Base-by-base conservation (phyloP, 257 asterid genomes). In the Oldenlandia corymbosa region DNA sequence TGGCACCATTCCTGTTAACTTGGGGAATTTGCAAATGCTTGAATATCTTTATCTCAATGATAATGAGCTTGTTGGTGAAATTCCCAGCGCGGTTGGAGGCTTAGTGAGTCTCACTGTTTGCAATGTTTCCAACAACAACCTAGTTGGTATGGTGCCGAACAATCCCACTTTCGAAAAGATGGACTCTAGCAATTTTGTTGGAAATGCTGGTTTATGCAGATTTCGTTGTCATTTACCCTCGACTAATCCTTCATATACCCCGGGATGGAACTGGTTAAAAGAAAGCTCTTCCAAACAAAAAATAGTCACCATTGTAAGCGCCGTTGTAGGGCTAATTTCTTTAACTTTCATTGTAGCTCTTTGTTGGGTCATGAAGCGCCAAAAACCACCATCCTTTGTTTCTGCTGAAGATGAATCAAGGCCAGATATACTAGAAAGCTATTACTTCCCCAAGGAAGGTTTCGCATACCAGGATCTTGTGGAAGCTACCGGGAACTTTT, bases 1-100 rank as follows among this genome's bases (percentile, higher is more conserved):
- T 1, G 97, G 94, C 62, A 64, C 56, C 23, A 83, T 90, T 36
- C 97, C 97, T 1, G 76, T 68, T 42, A 76, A 79, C 49, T 73
- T 87, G 4, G 95, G 92, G 55, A 83, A 77, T 59, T 71, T 90
- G 68, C 95, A 85, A 68, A 87, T 90, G 97, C 97, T 90, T 7
- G 92, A 83, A 65, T 71, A 80, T 13, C 88, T 90, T 31, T 90
- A 74, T 56, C 63, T 90, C 82, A 85, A 90, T 51, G 86, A 87
- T 65, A 90, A 90, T 65, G 75, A 80, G 66, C 86, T 90, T n/a
- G 70, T 41, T 49, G 97, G 97, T 37, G 94, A 83, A 72, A 87
- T 90, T 75, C 97, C 97, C 4, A 68, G 56, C 58, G 75, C 92
- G 8, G 70, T 90, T n/a, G 97, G 88, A 8, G 90, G 81, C 3